Evolutionary conservation across 129 eudicot genomes (phyloP), one percentile per base, ranked within the genome.

Genomic region (Gnaphalium uliginosum): DNA sequence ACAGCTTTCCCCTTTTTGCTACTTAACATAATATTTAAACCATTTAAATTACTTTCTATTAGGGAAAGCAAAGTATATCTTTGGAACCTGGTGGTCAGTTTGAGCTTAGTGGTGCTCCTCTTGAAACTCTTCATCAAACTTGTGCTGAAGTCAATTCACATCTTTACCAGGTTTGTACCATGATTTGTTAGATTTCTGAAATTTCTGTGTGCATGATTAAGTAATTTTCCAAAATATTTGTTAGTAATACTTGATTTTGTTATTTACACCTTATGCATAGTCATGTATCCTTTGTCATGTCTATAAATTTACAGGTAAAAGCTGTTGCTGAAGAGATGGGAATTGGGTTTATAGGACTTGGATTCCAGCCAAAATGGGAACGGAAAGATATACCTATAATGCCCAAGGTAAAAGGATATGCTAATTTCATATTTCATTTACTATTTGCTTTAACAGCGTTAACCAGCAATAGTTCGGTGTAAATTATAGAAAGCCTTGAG

Each of bases 261-360:
- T 75, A 76, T 25, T 24, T 39, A 56, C 69, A n/a, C 26, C 41
- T 17, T 35, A 25, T 76, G 50, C 24, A 29, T 10, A 63, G 6
- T 62, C 66, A 29, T 62, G 53, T 71, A 51, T 29, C 22, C 8
- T 56, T 58, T 69, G 25, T 33, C 15, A 53, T 37, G 48, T 41
- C 35, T 60, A 63, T 35, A 59, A 48, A 61, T 74, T 72, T 46
- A 54, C 87, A 91, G 99, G 99, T 95, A 33, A 95, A 95, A 82
- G 97, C 99, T 79, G 97, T 95, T 81, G 92, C 99, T 46, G 96
- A 95, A 70, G 99, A 95, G 81, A 91, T 95, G 99, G 97, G 94
- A 75, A 89, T 91, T 35, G 99, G 99, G 57, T 95, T 95, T 71
- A 71, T 95, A 60, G 99, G 99, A 58, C 81, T 86, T 75, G 99